Conservation (phyloP, 768 basidiomycete species). For the Auriculariales sp. region DNA sequence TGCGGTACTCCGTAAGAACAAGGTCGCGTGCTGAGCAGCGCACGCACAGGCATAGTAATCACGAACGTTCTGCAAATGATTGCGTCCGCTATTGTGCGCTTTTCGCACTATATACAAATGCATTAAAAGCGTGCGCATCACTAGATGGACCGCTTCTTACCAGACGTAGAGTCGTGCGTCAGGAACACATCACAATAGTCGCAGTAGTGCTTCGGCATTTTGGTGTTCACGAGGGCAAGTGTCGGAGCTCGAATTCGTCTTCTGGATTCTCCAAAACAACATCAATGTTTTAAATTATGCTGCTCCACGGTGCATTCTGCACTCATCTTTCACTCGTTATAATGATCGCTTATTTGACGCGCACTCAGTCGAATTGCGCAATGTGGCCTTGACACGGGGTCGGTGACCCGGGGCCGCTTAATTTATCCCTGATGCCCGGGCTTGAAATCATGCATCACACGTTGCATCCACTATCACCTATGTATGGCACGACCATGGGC, state of each 20-base stretch:
- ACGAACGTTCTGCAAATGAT: conserved; percentile 89
- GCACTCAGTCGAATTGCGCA: too few species aligned
- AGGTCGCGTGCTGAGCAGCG: background rate
- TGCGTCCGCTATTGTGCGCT: conserved; percentile 95
- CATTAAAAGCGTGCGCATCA: background rate
- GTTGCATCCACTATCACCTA: too few species aligned
- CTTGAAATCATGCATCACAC: too few species aligned
- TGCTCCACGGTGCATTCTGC: too few species aligned
- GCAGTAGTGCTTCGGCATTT: conserved; percentile 73
- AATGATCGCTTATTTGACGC: too few species aligned
- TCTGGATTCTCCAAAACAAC: too few species aligned
- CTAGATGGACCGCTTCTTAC: conserved; percentile 24
- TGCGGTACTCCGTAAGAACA: conserved; percentile 10
- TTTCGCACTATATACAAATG: conserved; percentile 57
- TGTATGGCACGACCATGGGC: too few species aligned
- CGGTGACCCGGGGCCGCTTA: too few species aligned
- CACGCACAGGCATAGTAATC: conserved; percentile 90
- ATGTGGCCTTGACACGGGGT: too few species aligned
- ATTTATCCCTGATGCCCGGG: too few species aligned
- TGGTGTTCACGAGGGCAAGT: background rate
- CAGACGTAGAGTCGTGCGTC: conserved; percentile 89
- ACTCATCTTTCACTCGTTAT: too few species aligned
- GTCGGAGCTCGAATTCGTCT: background rate
- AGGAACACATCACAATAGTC: conserved; percentile 90
- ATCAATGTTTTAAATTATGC: too few species aligned